phyloP scores from a whole-genome alignment of 2,329 filamentous ascomycete species.

The Cladophialophora psammophila region DNA sequence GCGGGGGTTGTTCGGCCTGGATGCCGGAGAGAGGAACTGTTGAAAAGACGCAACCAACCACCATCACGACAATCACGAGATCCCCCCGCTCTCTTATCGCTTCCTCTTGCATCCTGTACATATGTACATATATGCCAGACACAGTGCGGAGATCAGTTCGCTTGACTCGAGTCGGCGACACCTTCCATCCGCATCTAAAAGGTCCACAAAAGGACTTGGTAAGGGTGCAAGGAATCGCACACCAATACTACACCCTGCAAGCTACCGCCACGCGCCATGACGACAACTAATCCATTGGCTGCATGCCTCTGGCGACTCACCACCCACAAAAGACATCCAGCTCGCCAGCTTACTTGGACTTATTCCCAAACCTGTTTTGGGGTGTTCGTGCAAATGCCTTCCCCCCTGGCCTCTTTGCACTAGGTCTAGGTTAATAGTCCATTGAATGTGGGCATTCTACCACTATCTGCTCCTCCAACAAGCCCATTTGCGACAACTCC shows the following conservation, averaged over 20 bases:
- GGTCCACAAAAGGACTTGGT: not conserved
- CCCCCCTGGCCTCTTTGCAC: not conserved
- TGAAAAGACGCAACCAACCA: not conserved
- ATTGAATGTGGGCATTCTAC: not conserved
- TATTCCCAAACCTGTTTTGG: not conserved
- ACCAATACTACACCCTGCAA: not conserved
- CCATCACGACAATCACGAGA: constrained; percentile 6
- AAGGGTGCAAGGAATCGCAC: not conserved
- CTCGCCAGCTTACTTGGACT: not conserved
- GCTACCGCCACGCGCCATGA: not conserved
- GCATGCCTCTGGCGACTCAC: not conserved
- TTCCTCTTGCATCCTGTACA: not conserved
- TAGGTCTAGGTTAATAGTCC: not conserved
- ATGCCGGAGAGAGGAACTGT: not conserved
- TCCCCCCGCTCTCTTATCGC: not conserved
- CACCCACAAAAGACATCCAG: not conserved
- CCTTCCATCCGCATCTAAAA: not conserved
- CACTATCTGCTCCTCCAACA: not conserved
- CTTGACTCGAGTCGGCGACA: not conserved
- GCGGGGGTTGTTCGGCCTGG: not conserved
- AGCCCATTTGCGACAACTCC: not conserved
- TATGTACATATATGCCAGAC: too few relatives aligned
- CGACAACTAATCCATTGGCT: not conserved
- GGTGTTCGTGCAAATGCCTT: not conserved
- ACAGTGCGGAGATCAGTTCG: not conserved